phyloP scores from a whole-genome alignment of 208 protist genomes.

The Trypanosoma scelopori region DNA sequence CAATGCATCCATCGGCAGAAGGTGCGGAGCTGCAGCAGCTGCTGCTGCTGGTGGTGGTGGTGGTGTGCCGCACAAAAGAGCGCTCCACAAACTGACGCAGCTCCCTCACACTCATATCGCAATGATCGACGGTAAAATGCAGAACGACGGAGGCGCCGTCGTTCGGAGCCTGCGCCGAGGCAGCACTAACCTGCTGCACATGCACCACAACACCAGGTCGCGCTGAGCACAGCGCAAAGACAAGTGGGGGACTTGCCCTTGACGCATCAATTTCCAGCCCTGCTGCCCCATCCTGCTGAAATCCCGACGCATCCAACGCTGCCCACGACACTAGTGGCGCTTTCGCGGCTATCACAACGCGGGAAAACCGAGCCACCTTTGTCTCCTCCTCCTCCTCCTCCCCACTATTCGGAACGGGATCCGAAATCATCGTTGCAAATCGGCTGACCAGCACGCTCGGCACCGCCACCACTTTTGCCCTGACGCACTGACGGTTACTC shows the following conservation, averaged over 20 bases:
- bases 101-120: slow-evolving; percentile 31
- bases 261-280: slow-evolving; percentile 1
- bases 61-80: slow-evolving; percentile 20
- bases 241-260: slow-evolving; percentile 38
- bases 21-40: too few relatives aligned
- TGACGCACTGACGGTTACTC: slow-evolving; percentile 80
- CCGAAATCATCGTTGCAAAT: background rate
- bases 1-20: background rate
- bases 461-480: slow-evolving; percentile 52
- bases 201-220: slow-evolving; percentile 44
- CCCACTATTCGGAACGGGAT: background rate
- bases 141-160: slow-evolving; percentile 31
- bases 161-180: slow-evolving; percentile 48
- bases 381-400: slow-evolving; percentile 29
- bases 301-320: slow-evolving; percentile 17
- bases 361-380: slow-evolving; percentile 34
- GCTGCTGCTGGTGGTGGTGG: background rate
- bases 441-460: slow-evolving; percentile 28
- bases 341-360: slow-evolving; percentile 52
- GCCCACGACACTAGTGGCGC: slow-evolving; percentile 45
- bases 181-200: slow-evolving; percentile 56
- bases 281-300: slow-evolving; percentile 1
- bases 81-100: slow-evolving; percentile 50
- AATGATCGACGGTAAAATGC: slow-evolving; percentile 72
- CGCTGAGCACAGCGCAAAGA: slow-evolving; percentile 37